Percentiles rank a stretch among this genome's conserved stretches.
Evolutionary conservation across 768 basidiomycete species (phyloP).

Genomic region (Lactarius vividus): DNA sequence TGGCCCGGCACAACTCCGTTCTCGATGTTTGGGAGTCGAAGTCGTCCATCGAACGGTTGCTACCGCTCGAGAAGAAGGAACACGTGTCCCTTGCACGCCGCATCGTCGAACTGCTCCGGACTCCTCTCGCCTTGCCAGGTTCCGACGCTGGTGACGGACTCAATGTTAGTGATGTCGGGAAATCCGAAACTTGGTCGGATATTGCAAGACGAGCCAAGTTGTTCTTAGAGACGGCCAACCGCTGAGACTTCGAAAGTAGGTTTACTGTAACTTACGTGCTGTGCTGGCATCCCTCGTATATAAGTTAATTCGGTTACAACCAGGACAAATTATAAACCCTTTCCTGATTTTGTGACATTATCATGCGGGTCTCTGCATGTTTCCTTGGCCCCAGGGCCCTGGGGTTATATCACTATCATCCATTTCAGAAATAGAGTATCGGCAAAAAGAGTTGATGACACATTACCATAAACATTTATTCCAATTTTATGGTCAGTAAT

Average conservation of each 20-base stretch:
- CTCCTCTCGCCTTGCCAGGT: neutral
- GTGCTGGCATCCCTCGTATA: neutral
- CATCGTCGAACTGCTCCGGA: constrained; percentile 3
- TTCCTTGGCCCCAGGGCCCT: too few relatives aligned
- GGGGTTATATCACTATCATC: too few relatives aligned
- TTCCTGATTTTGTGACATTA: too few relatives aligned
- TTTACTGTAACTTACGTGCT: neutral
- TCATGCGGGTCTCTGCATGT: too few relatives aligned
- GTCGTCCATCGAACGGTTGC: neutral
- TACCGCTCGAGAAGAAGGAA: constrained; percentile 16
- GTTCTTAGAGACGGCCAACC: neutral
- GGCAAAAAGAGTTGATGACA: too few relatives aligned
- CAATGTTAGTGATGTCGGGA: neutral
- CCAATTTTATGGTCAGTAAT: too few relatives aligned
- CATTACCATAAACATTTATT: too few relatives aligned
- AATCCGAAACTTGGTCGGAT: constrained; percentile 1
- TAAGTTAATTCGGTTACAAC: too few relatives aligned
- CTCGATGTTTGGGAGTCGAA: constrained; percentile 6
- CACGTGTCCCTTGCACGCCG: constrained; percentile 10
- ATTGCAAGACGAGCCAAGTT: constrained; percentile 11
- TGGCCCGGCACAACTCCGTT: constrained; percentile 9
- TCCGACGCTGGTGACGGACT: neutral
- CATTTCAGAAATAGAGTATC: too few relatives aligned
- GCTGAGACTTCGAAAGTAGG: neutral
- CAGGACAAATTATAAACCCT: too few relatives aligned